Evolutionary conservation across 2,329 filamentous ascomycete species (phyloP), one percentile per base, ranked within the genome.

Genomic region (Botrytis galanthina): DNA sequence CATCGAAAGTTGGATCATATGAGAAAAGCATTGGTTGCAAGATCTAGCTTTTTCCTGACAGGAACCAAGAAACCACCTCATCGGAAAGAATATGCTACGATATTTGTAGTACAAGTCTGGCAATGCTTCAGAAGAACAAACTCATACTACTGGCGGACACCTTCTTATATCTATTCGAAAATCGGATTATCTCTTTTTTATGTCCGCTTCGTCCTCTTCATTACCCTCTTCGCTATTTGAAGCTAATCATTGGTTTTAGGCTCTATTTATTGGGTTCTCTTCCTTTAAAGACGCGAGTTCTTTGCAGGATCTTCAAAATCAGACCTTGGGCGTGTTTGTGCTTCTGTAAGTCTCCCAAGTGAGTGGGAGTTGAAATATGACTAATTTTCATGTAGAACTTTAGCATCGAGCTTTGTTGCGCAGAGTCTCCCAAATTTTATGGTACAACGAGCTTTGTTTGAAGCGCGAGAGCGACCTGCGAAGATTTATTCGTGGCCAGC

Each of bases 401-500:
- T 96, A 76, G 87, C 88, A 1, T 92, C 92, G 0, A 91, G 91
- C 0, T 84, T 95, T 0, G 92, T 95, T 73, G 91, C 94, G 78
- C 92, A 95, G 77, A 85, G 95, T 0, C 91, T 95, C 78, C 93
- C 93, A 0, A 87, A 88, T 8, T 94, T 92, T 80, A 83, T 94
- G 70, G 76, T 75, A 4, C 79, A 80, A 60, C 76, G 80, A 14
- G 70, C 76, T 22, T 70, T 95, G 39, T 96, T 93, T 82, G 84
- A 91, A 80, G 89, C 87, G 2, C 87, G 93, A 8, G 93, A 96
- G 81, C 87, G 90, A 67, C 92, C 88, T n/a, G 89, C 91, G 26
- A 94, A 94, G 81, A 93, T 94, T 39, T 96, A 95, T 82, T 90
- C 88, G 2, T 93, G 90, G 84, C 84, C 92, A 74, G 84, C 90